phyloP scores from a whole-genome alignment of 2,329 filamentous ascomycete species.

The Colletotrichum shisoi region DNA sequence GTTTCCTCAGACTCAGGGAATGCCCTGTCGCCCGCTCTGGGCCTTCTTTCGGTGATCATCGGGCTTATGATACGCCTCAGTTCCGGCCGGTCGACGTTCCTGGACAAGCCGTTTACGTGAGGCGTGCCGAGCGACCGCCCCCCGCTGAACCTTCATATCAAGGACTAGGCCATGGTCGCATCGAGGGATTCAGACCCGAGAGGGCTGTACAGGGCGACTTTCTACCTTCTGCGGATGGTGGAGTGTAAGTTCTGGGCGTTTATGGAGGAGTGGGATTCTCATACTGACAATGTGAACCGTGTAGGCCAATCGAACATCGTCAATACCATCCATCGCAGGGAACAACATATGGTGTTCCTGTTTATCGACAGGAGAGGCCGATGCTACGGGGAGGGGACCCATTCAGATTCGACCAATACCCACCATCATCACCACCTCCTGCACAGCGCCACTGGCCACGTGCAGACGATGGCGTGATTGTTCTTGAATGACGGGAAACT shows the following conservation, averaged over 20 bases:
- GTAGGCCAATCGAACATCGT: slow-evolving; percentile 13
- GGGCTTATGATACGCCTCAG: not conserved
- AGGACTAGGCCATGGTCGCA: not conserved
- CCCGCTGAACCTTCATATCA: slow-evolving; percentile 8
- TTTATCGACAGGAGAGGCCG: slow-evolving; percentile 24
- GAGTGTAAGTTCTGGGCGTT: slow-evolving; percentile 22
- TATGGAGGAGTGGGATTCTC: not conserved
- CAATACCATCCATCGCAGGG: slow-evolving; percentile 40
- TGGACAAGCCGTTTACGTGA: slow-evolving; percentile 29
- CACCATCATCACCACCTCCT: slow-evolving; percentile 34
- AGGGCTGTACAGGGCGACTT: slow-evolving; percentile 11
- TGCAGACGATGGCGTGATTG: slow-evolving; percentile 45
- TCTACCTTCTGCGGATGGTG: slow-evolving; percentile 5
- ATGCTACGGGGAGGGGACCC: not conserved
- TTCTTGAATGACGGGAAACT: slow-evolving; percentile 44
- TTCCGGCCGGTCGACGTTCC: slow-evolving; percentile 7
- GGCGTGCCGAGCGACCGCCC: slow-evolving; percentile 15
- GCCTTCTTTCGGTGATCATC: not conserved
- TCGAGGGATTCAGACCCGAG: slow-evolving; percentile 1
- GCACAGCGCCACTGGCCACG: slow-evolving; percentile 41
- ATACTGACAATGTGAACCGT: not conserved
- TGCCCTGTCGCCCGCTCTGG: slow-evolving; percentile 8
- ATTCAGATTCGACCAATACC: slow-evolving; percentile 32
- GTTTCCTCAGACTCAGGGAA: slow-evolving; percentile 34
- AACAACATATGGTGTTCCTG: slow-evolving; percentile 23